These are phyloP conservation scores for Rhodamnia rubescens DNA, from an alignment of 345 rosid species.

Conservation along the genomic window DNA sequence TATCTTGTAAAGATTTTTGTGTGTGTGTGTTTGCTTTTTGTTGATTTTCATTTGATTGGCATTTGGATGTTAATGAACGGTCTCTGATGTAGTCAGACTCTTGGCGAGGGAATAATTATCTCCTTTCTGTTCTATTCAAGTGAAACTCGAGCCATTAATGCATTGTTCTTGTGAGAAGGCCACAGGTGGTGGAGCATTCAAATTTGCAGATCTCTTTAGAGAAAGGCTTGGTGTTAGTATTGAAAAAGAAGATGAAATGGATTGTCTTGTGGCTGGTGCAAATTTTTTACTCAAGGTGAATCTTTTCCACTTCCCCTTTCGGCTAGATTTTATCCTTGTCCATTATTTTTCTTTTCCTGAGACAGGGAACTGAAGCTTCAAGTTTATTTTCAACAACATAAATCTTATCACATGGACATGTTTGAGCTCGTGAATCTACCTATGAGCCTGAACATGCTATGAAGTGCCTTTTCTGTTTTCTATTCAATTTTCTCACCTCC, in stretches of 20 bases:
- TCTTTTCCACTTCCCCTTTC: conserved; percentile 2
- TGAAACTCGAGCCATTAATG: conserved; percentile 6
- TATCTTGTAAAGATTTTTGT: not conserved
- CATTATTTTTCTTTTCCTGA: not conserved
- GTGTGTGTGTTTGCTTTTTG: not conserved
- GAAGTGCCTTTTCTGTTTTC: not conserved
- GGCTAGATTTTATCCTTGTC: not conserved
- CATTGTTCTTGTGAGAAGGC: conserved; percentile 54
- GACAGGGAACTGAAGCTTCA: not conserved
- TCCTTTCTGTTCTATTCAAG: not conserved
- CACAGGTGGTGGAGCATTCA: conserved; percentile 98
- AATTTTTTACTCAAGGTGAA: conserved; percentile 91
- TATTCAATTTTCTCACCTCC: not conserved
- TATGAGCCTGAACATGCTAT: not conserved
- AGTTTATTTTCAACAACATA: not conserved
- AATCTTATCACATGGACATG: not conserved
- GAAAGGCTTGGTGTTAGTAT: conserved; percentile 92
- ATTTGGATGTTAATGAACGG: not conserved
- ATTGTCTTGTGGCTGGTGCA: conserved; percentile 97
- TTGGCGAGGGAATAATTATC: not conserved
- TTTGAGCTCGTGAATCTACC: not conserved
- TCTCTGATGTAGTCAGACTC: not conserved
- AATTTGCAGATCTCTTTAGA: conserved; percentile 84
- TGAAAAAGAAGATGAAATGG: conserved; percentile 99
- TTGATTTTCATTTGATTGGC: not conserved